Evolutionary conservation across 73 alveolate genomes (phyloP), one percentile per base, ranked within the genome.

Genomic region (Tetrahymena borealis): DNA sequence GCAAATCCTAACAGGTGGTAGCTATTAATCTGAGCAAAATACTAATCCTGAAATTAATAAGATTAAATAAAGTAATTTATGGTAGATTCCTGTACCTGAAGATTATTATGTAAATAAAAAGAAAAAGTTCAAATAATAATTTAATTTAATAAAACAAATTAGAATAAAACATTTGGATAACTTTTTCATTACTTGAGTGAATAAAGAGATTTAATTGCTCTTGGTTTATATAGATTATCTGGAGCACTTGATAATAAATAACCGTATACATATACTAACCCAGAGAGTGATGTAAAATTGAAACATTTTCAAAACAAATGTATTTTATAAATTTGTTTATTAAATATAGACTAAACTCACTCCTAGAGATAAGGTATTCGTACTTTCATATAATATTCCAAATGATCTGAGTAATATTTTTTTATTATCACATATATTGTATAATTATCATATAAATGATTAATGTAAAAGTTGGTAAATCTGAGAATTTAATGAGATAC

Each of bases 11-110:
- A 97, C 98, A 91, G 99, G 99, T 78, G 96, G 98, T 4, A 92
- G 94, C 40, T 93, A 93, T 91, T 96, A 96, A 38, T 97, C 94
- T 79, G 96, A 94, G 78, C 91, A 96, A 91, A 95, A 90, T 91
- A 39, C 97, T 33, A 95, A 96, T 40, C 92, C 97, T 78, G 99
- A 98, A 91, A 97, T 97, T 93, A 96, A 99, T 38, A 99, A 98
- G 39, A 96, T 98, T 40, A 96, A 96, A 91, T 96, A 98, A 90
- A 91, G 98, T 91, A 98, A 98, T 97, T 96, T 98, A 20, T 98
- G 99, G 98, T 98, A 98, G 92, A 97, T 98, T 91, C 94, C 98
- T 39, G 99, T 98, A 13, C 99, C 99, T n/a, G 99, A 98, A 78
- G 97, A 97, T 91, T 98, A 98, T 90, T 95, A 97, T 60, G 85